Evolutionary conservation across 1,139 yeast genomes (phyloP).

Genomic region (Taphrina confusa): DNA sequence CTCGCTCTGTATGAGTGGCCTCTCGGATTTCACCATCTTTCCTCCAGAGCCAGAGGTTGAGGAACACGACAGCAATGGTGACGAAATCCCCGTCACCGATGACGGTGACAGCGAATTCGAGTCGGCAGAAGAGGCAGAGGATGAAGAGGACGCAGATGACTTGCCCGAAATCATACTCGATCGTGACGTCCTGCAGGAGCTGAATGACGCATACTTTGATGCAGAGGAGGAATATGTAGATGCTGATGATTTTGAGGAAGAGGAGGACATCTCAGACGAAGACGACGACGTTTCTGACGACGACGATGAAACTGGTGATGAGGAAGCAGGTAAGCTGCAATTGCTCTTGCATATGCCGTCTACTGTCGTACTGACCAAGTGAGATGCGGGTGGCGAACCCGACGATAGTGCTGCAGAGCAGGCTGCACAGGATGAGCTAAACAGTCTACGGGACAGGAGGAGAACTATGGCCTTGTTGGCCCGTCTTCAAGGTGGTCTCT

Average conservation of each 20-base stretch:
- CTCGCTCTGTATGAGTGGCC: neutral
- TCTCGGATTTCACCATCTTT: slow-evolving; percentile 1
- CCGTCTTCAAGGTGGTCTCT: slow-evolving; percentile 14
- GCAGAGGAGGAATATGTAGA: slow-evolving; percentile 5
- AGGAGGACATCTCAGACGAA: slow-evolving; percentile 28
- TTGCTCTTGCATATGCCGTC: too few relatives aligned
- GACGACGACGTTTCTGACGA: slow-evolving; percentile 37
- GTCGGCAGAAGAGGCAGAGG: slow-evolving; percentile 23
- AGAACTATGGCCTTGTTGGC: slow-evolving; percentile 34
- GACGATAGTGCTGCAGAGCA: neutral
- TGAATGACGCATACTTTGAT: slow-evolving; percentile 6
- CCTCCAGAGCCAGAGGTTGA: neutral
- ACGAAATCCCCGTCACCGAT: slow-evolving; percentile 7
- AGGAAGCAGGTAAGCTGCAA: too few relatives aligned
- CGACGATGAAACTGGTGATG: slow-evolving; percentile 34
- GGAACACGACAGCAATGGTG: neutral
- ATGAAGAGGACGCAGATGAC: neutral
- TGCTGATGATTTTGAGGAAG: slow-evolving; percentile 22
- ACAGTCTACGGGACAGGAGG: slow-evolving; percentile 7
- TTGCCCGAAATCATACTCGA: neutral
- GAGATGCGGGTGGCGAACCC: neutral
- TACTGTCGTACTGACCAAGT: too few relatives aligned
- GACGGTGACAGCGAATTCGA: slow-evolving; percentile 23
- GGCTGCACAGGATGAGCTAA: neutral
- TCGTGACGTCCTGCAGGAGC: neutral